These are phyloP conservation scores for Agrocybe praecox DNA, from an alignment of 768 basidiomycete species.

Conservation along the genomic window DNA sequence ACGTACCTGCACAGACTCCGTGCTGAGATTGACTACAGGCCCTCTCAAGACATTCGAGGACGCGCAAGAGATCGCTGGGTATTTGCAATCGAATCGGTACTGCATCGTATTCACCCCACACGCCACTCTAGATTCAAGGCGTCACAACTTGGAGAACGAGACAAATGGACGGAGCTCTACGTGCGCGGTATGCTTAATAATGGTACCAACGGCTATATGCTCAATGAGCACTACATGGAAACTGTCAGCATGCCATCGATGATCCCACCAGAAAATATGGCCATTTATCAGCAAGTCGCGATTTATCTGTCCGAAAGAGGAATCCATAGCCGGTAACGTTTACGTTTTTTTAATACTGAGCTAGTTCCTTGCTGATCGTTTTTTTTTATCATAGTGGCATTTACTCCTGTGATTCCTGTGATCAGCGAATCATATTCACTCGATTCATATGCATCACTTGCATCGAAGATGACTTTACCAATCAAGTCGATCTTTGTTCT, in stretches of 20 bases:
- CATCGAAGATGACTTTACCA: constrained; percentile 2
- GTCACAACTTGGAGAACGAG: constrained; percentile 1
- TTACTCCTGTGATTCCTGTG: constrained; percentile 1
- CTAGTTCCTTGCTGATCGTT: neutral
- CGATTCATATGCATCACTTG: constrained; percentile 8
- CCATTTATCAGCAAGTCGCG: neutral
- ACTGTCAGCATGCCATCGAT: neutral
- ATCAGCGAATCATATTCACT: neutral
- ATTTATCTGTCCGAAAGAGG: neutral
- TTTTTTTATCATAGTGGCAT: neutral
- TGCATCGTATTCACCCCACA: neutral
- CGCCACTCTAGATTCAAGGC: neutral
- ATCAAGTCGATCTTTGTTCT: constrained; percentile 2
- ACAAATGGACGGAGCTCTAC: constrained; percentile 6
- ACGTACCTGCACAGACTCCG: neutral
- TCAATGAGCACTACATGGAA: neutral
- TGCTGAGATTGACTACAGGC: neutral
- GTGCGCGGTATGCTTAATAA: neutral
- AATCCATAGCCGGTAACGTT: neutral
- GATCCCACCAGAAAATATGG: neutral
- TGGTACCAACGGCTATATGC: neutral
- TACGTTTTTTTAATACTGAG: neutral
- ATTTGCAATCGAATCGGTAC: constrained; percentile 7
- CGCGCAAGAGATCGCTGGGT: constrained; percentile 4
- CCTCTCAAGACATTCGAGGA: neutral